phyloP scores from a whole-genome alignment of 2,329 filamentous ascomycete species.

The Calycina herbarum region DNA sequence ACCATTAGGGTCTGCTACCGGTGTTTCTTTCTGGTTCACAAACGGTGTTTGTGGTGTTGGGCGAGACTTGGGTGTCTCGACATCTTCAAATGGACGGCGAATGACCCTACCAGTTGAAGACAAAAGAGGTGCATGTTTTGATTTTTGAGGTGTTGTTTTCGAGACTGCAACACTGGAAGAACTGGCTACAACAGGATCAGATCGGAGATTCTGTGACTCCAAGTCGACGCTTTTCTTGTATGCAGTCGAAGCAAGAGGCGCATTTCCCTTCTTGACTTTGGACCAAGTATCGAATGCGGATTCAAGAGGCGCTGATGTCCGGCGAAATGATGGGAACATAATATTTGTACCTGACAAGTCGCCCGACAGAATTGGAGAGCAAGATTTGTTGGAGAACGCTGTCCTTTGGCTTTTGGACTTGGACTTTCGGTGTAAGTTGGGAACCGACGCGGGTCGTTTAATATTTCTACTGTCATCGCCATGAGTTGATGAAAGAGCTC shows the following conservation, averaged over 20 bases:
- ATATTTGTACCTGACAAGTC: conserved; percentile 28
- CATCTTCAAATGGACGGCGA: conserved; percentile 48
- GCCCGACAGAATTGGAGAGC: neutral
- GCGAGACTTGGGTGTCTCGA: neutral
- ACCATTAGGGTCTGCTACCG: conserved; percentile 28
- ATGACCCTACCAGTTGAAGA: conserved; percentile 45
- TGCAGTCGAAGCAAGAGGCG: neutral
- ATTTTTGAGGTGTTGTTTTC: neutral
- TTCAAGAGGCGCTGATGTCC: conserved; percentile 18
- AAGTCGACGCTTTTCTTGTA: neutral
- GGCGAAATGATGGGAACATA: conserved; percentile 30
- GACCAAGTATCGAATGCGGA: conserved; percentile 42
- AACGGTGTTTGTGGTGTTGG: neutral
- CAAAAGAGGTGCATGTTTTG: conserved; percentile 37
- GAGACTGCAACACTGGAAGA: neutral
- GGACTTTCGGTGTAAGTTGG: neutral
- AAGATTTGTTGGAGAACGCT: neutral
- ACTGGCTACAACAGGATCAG: neutral
- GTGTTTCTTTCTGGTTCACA: neutral
- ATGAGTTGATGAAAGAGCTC: neutral
- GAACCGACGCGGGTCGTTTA: neutral
- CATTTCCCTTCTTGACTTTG: conserved; percentile 39
- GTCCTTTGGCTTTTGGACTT: neutral
- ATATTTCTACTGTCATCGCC: neutral
- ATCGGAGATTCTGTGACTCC: neutral